Evolutionary conservation across 75 land plant species (phyloP).

Genomic region (Selaginella tamariscina): DNA sequence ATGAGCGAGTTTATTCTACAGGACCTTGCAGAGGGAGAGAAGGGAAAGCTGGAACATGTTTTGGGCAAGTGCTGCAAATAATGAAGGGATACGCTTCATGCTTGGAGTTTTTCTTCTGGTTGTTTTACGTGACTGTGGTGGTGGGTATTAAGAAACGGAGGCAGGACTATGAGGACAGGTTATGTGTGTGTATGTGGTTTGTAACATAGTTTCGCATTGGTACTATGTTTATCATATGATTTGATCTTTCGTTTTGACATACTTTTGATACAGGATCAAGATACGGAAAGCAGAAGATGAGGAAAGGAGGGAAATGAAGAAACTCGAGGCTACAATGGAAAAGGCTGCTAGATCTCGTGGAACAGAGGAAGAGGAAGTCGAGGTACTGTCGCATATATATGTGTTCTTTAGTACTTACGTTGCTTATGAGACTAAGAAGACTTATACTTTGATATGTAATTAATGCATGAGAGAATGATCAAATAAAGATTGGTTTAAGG

Average conservation of each 20-base stretch:
- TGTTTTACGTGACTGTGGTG: constrained; percentile 69
- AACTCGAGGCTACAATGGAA: constrained; percentile 16
- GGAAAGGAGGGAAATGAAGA: constrained; percentile 59
- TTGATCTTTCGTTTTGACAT: no score
- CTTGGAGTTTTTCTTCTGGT: constrained; percentile 51
- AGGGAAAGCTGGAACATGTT: constrained; percentile 24
- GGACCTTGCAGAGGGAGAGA: constrained; percentile 13
- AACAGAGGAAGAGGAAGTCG: neutral
- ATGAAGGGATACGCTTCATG: constrained; percentile 33
- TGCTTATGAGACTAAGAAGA: no score
- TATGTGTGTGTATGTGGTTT: no score
- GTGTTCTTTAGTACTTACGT: no score
- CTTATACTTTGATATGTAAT: no score
- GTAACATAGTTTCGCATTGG: no score
- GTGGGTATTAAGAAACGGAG: constrained; percentile 51
- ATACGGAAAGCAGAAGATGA: constrained; percentile 74
- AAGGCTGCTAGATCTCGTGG: neutral
- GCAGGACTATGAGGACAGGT: constrained; percentile 83
- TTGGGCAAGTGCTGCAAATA: constrained; percentile 39
- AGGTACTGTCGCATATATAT: neutral
- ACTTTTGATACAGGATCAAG: no score
- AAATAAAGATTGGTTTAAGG: constrained; percentile 51
- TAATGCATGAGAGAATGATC: constrained; percentile 51
- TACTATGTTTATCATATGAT: no score
- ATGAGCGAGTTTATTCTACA: no score